A percentile compares a stretch with the other conserved stretches of the same genome.
Conservation (phyloP, 73 alveolate species). For the Diophrys appendiculata region DNA sequence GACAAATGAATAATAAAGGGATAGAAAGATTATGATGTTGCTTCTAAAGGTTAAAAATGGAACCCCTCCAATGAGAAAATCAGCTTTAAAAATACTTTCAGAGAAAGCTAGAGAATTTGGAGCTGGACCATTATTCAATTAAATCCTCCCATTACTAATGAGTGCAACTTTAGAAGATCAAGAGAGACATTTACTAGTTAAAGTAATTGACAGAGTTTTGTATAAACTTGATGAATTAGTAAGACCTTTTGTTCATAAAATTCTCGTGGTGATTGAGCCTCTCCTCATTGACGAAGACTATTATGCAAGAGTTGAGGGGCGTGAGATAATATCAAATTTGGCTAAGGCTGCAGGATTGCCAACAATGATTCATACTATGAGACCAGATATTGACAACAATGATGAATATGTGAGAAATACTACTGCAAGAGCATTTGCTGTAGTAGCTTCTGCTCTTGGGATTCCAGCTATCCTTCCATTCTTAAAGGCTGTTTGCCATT, state of each 20-base stretch:
- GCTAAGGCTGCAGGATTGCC: slow-evolving; percentile 99
- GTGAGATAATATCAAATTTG: slow-evolving; percentile 98
- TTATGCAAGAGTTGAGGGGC: slow-evolving; percentile 99
- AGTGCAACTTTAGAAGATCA: slow-evolving; percentile 95
- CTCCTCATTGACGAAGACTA: slow-evolving; percentile 98
- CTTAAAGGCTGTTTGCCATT: slow-evolving; percentile 98
- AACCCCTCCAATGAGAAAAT: slow-evolving; percentile 94
- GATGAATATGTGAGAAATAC: slow-evolving; percentile 98
- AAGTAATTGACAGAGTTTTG: slow-evolving; percentile 94
- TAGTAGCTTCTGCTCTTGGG: slow-evolving; percentile 99
- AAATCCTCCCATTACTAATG: slow-evolving; percentile 96
- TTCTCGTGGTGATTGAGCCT: slow-evolving; percentile 98
- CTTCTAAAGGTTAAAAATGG: slow-evolving; percentile 96
- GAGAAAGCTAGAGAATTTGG: slow-evolving; percentile 97
- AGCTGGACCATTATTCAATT: slow-evolving; percentile 92
- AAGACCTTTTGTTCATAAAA: slow-evolving; percentile 98
- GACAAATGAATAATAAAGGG: slow-evolving; percentile 91
- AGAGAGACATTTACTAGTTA: slow-evolving; percentile 96
- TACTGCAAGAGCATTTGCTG: slow-evolving; percentile 99
- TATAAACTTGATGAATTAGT: slow-evolving; percentile 94
- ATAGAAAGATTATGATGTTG: slow-evolving; percentile 87
- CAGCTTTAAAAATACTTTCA: slow-evolving; percentile 89
- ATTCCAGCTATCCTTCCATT: slow-evolving; percentile 97
- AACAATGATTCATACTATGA: slow-evolving; percentile 98
- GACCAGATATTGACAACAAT: slow-evolving; percentile 99